Base-by-base conservation (phyloP, 345 rosid species). In the Eucalyptus leucophloia region DNA sequence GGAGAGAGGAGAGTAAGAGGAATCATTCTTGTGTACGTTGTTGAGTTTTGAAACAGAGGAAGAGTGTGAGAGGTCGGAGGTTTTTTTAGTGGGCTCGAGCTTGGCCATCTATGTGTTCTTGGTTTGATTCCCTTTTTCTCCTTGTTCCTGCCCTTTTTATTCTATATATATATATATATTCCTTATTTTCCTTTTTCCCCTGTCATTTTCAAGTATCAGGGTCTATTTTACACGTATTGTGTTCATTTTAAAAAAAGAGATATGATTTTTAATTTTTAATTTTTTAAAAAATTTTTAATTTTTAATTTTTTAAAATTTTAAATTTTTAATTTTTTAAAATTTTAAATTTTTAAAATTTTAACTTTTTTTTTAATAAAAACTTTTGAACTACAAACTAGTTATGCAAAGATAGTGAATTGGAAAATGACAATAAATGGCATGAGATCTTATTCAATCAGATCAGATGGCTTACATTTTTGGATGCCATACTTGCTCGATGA, bases 41-140 rank as follows among this genome's bases (percentile, higher is more conserved):
- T 24, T 62, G 88, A 77, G 80, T 72, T 44, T 53, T 86, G 44
- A 81, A 85, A 49, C 89, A 89, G 88, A 34, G 86, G 56, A 89
- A 82, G 62, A 88, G 88, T 87, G 67, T 45, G 21, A 10, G 3
- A 44, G 26, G 10, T 21, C 5, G 13, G 81, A 53, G 90, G 90
- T 40, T 87, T 42, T 90, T 88, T 94, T 90, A 93, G 97, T 95
- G 97, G 97, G 89, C 88, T 91, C 86, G 90, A 96, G 91, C 83
- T 67, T 44, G 91, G 93, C 94, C 94, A 93, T 89, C 90, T 37
- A 30, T 45, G 72, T 30, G 42, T 28, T 32, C 8, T 26, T 60
- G 67, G 16, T 60, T 60, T 60, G 32, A 60, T 9, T 60, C 72
- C n/a, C 86, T 15, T 47, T 2, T 23, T 17, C 21, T 18, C 42